Evolutionary conservation across 179 eudicot species (phyloP), one percentile per base, ranked within the genome.

Genomic region (Actinidia chinensis): DNA sequence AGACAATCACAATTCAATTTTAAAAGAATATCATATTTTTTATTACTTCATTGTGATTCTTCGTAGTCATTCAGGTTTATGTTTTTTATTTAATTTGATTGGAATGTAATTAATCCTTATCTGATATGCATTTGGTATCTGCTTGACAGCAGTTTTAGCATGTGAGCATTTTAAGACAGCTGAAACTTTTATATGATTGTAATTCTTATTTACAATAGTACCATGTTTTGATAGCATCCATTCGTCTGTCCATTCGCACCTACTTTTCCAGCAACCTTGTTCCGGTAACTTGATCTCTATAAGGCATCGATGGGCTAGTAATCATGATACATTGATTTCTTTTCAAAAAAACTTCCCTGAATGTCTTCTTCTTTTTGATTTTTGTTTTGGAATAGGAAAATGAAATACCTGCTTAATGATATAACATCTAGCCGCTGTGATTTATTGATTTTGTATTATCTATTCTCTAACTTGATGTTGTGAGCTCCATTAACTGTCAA

Each of bases 31-130:
- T 72, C 0, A 9, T 0, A 6, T 18, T 76, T 36, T 18, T 18
- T 23, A 58, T 70, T 63, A 58, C 64, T 9, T 14, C 33, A 42
- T 43, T 42, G 52, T 47, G 25, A 56, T 73, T 78, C 73, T 48
- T 63, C 22, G 8, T 51, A 13, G 23, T 42, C 64, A n/a, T 65
- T 64, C 20, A 25, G 22, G 8, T 28, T 25, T 28, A 46, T 5
- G 18, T 47, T 47, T 12, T 9, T 46, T 20, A 11, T 56, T n/a
- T 7, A 43, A 13, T 47, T n/a, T 12, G 18, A 11, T 20, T 55
- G 52, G n/a, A 8, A 23, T 58, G 54, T 20, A 54, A 74, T 18
- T 0, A 43, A 46, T 46, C 17, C 68, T 64, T 64, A 10, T 48
- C 48, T 48, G 68, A 17, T 8, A 15, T 52, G 3, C 61, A 47